Base-by-base conservation (phyloP, 2,329 filamentous ascomycete genomes). In the Alternaria incomplexa region DNA sequence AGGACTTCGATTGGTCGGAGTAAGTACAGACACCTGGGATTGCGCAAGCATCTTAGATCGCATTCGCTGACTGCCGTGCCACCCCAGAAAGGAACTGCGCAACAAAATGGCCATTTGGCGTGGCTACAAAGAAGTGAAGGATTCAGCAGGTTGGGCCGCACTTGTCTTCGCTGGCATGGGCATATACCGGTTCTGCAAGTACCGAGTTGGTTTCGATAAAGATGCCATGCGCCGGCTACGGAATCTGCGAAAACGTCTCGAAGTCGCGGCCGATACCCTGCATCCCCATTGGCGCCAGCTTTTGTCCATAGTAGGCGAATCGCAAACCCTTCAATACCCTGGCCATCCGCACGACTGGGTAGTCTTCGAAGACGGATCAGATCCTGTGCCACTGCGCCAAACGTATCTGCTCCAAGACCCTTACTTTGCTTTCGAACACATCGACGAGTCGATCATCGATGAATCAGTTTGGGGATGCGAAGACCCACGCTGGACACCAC, bases 131-230 rank as follows among this genome's bases (percentile, higher is more conserved):
- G 85, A 88, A 70, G 87, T 88, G 67, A 85, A 87, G 73, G 83
- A 86, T 54, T 81, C 83, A 17, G 86, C 84, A 4, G 86, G 86
- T 4, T 88, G 85, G 85, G 83, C 82, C 3, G 81, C 84, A 11
- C 79, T 88, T 4, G 83, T 87, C 2, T 88, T 88, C 66, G 83
- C 86, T 5, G 85, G 86, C 32, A 85, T 85, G 77, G 86, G 86
- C 2, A 82, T 88, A 13, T 88, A 88, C 72, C 81, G 86, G 81
- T 88, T 88, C 73, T 88, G 86, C 82, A 88, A 88, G 70, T 88
- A 88, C 70, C 82, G 86, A 46, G 83, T 84, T 1, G 84, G 83
- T 5, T 87, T 88, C 68, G 81, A 83, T 45, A 80, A 81, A 6
- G 83, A 85, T 15, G 83, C 85, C 4, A 84, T 86, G 75, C 78